Evolutionary conservation across 768 basidiomycete species (phyloP), one percentile per base, ranked within the genome.

Genomic region (Lepiota venenata): DNA sequence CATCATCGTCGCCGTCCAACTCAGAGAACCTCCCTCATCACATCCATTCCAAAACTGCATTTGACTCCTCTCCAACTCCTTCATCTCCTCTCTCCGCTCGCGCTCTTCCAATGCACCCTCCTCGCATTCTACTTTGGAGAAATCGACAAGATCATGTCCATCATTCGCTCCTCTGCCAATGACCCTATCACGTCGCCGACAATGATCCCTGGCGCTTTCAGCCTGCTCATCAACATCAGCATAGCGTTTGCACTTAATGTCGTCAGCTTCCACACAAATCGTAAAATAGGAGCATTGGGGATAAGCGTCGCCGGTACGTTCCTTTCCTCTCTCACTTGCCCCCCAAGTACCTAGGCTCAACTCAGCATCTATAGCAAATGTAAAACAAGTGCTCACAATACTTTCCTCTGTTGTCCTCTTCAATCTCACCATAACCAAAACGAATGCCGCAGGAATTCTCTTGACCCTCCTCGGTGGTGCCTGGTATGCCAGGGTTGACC

Each of bases 181-280:
- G 32, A 63, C 43, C 55, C 39, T 27, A 42, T 43, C 49, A 74
- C 64, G 74, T 74, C 41, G 68, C 66, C 72, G 48, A 11, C 35
- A 22, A 55, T 41, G 10, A 7, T 48, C 3, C 39, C 27, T 8
- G 47, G 46, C 1, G 21, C 40, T 7, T 15, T 39, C 9, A 41
- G 85, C 5, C 69, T 98, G 42, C 58, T 83, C 4, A 62, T 88
- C 35, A 99, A 98, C 61, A 96, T 94, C 0, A 65, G 76, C 12
- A 84, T 98, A 63, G 97, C 97, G 3, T 98, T 97, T 64, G 88
- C 84, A 12, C 74, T 99, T 48, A 99, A 98, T 62, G 84, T 98
- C 2, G 91, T 97, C 53, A 91, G 88, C 66, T 97, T 99, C 64
- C 91, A 90, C 38, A 91, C 97, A n/a, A 99, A 98, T 72, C 87